Conservation (phyloP, 192 early-diverging fungal genomes). For the Cetraspora pellucida region DNA sequence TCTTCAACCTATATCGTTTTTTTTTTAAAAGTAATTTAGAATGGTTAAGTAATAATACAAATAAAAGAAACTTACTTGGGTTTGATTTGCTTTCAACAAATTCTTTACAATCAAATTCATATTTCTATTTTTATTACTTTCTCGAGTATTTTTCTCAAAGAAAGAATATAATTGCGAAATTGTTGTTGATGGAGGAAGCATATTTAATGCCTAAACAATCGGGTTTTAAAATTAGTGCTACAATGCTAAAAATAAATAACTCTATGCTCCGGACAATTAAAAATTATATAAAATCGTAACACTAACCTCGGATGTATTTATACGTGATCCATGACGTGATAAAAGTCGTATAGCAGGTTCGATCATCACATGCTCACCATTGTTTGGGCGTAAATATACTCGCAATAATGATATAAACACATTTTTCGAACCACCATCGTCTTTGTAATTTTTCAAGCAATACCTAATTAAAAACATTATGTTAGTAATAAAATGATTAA, state of each 20-base stretch:
- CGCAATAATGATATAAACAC: slow-evolving; percentile 68
- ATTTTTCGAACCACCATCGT: slow-evolving; percentile 50
- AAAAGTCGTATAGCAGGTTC: slow-evolving; percentile 63
- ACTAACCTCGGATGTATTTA: slow-evolving; percentile 59
- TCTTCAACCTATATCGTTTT: slow-evolving; percentile 59
- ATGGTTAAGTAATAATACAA: slow-evolving; percentile 7
- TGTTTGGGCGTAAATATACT: slow-evolving; percentile 59
- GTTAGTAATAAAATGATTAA: not conserved
- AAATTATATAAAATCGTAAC: too few species aligned
- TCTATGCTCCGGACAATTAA: too few species aligned
- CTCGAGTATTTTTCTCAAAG: slow-evolving; percentile 64
- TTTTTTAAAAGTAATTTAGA: slow-evolving; percentile 13
- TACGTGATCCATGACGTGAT: slow-evolving; percentile 65
- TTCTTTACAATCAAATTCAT: slow-evolving; percentile 72
- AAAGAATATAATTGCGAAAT: slow-evolving; percentile 54
- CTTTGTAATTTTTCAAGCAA: slow-evolving; percentile 60
- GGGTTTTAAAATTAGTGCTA: not conserved
- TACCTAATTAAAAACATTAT: slow-evolving; percentile 48
- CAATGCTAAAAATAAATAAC: too few species aligned
- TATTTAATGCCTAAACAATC: slow-evolving; percentile 40
- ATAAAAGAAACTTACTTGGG: slow-evolving; percentile 51
- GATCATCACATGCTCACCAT: slow-evolving; percentile 50
- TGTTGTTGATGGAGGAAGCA: slow-evolving; percentile 47
- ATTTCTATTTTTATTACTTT: slow-evolving; percentile 61
- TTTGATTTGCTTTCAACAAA: slow-evolving; percentile 65